phyloP scores from a whole-genome alignment of 306 rosid genomes.

The Notholithocarpus densiflorus region DNA sequence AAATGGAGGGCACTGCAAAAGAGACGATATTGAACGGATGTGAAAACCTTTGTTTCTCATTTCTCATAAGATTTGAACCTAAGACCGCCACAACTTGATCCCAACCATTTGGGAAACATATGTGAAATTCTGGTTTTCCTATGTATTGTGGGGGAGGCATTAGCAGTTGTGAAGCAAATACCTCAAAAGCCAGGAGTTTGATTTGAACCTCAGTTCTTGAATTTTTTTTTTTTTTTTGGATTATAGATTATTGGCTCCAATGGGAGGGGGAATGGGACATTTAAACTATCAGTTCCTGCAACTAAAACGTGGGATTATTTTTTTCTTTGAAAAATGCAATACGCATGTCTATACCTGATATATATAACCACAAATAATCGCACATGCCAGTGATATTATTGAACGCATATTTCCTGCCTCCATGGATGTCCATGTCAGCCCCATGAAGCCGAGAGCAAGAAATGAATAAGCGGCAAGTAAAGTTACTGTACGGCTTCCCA shows the following conservation, averaged over 20 bases:
- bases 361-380: slow-evolving; percentile 67
- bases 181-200: not conserved
- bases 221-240: too few species aligned
- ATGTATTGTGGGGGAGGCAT: not conserved
- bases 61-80: not conserved
- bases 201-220: not conserved
- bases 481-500: slow-evolving; percentile 62
- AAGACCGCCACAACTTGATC: not conserved
- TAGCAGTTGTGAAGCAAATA: not conserved
- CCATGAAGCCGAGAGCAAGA: slow-evolving; percentile 72
- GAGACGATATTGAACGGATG: not conserved
- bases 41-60: not conserved
- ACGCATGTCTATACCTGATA: slow-evolving; percentile 53
- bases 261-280: too few species aligned
- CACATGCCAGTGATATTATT: slow-evolving; percentile 56
- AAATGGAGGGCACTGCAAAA: slow-evolving; percentile 78
- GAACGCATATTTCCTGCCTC: slow-evolving; percentile 55
- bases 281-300: not conserved
- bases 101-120: not conserved
- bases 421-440: slow-evolving; percentile 59
- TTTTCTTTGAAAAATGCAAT: not conserved
- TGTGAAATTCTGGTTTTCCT: not conserved
- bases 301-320: not conserved
- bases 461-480: slow-evolving; percentile 53
- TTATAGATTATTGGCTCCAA: too few species aligned